Evolutionary conservation across 257 asterid genomes (phyloP), one percentile per base, ranked within the genome.

Genomic region (Solanum pimpinellifolium): DNA sequence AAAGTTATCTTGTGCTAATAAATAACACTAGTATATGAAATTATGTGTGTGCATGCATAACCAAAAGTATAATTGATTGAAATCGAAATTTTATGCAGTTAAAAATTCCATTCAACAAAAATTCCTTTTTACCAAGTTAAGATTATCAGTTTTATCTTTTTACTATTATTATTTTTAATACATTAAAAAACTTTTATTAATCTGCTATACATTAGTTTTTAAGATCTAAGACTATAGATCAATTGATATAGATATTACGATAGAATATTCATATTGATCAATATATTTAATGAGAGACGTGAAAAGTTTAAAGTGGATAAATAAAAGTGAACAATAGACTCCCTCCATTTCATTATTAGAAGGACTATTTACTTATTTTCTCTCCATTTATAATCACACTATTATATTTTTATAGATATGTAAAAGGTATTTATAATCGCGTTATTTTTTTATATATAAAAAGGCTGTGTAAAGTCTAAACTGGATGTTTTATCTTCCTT

Each of bases 271-370:
- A 21, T 21, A 60, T 21, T 60, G 2, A 21, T 59, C 7, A 23
- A 8, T 60, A 60, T 60, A 21, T 21, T 59, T 20, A 20, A 59
- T 8, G 27, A 59, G 23, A 8, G 1, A 3, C 12, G 3, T 21
- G 2, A 8, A 59, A 59, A 16, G 0, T 56, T 20, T 7, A 16
- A 7, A 18, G 0, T 56, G n/a, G 0, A 18, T 2, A 52, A 52
- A 18, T 7, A 52, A 6, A 56, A 18, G 0, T 56, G 65, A 15
- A 56, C 10, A 56, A 7, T 10, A 2, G 5, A 33, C 5, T 33
- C 35, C 35, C 35, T 33, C 35, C 1, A 1, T 33, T 4, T 33
- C 5, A 33, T 33, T 33, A 33, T 33, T 33, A 4, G 5, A 4
- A 33, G 7, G 1, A 56, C n/a, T 56, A 56, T 18, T 56, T 56